Conservation (phyloP, 2,329 filamentous ascomycete species). For the Verticillium longisporum region DNA sequence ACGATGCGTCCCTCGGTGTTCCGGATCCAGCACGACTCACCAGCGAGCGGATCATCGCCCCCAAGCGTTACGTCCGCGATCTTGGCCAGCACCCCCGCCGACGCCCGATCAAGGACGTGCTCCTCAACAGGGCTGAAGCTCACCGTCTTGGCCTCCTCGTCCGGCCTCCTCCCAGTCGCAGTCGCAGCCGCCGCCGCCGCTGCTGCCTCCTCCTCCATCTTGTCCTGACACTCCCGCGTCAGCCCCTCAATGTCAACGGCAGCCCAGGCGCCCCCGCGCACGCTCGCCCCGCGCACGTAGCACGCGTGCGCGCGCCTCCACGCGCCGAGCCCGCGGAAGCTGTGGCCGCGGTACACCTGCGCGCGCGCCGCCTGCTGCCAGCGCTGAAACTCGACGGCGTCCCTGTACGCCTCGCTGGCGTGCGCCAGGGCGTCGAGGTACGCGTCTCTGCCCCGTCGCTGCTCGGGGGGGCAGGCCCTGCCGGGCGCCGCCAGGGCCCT, state of each 20-base stretch:
- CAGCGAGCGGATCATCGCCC: background rate
- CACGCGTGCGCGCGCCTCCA: conserved; percentile 14
- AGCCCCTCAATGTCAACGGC: conserved; percentile 5
- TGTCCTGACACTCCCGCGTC: conserved; percentile 5
- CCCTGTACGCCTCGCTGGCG: conserved; percentile 12
- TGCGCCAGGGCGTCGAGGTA: conserved; percentile 9
- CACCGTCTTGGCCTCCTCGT: background rate
- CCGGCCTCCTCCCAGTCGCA: no score
- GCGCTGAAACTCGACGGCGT: conserved; percentile 8
- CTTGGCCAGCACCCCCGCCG: background rate
- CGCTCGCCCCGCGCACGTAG: conserved; percentile 14
- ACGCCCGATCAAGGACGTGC: background rate
- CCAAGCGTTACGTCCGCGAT: background rate
- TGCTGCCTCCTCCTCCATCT: conserved; percentile 1
- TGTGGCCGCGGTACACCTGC: conserved; percentile 16
- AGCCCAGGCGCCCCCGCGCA: conserved; percentile 5
- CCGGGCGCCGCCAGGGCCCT: background rate
- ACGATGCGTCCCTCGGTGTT: background rate
- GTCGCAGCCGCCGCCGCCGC: no score
- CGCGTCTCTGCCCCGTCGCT: background rate
- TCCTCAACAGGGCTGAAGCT: background rate
- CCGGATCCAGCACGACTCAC: background rate
- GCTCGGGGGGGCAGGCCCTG: background rate
- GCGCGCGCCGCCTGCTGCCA: conserved; percentile 13
- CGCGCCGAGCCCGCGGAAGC: conserved; percentile 12